phyloP scores from a whole-genome alignment of 2,329 filamentous ascomycete species.

The Scopulariopsis brevicaulis region DNA sequence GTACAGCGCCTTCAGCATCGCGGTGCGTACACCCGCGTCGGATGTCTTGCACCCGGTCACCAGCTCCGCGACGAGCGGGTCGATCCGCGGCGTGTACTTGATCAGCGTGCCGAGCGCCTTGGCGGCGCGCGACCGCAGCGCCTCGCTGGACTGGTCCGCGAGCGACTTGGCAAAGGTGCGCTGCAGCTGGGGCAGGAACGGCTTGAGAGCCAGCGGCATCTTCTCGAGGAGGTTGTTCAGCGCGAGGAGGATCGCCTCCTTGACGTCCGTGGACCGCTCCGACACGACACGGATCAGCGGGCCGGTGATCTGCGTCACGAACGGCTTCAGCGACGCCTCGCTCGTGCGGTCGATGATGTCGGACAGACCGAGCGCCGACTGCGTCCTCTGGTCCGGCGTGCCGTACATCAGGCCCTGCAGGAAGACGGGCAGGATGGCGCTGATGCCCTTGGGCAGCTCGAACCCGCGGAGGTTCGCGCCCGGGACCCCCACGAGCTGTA shows the following conservation, averaged over 20 bases:
- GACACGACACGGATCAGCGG: conserved; percentile 96
- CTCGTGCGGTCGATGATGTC: conserved; percentile 92
- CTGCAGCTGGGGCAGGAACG: conserved; percentile 92
- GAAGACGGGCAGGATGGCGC: conserved; percentile 91
- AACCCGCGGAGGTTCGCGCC: conserved; percentile 83
- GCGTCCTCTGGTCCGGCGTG: conserved; percentile 79
- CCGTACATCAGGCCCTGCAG: conserved; percentile 97
- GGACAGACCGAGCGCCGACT: conserved; percentile 85
- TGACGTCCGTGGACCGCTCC: conserved; percentile 91
- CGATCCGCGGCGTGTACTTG: conserved; percentile 87
- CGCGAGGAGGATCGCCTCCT: conserved; percentile 85
- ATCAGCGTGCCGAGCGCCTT: conserved; percentile 93
- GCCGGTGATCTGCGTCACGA: conserved; percentile 94
- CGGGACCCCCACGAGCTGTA: conserved; percentile 80
- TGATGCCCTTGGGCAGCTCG: conserved; percentile 89
- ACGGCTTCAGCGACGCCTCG: conserved; percentile 78
- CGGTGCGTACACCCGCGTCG: conserved; percentile 78
- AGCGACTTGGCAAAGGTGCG: conserved; percentile 94
- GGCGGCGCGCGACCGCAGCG: conserved; percentile 76
- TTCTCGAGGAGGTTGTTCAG: conserved; percentile 94
- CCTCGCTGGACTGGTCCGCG: conserved; percentile 84
- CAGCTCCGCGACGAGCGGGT: conserved; percentile 83
- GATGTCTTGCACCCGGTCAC: conserved; percentile 91
- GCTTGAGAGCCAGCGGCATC: conserved; percentile 90
- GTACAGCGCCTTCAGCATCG: conserved; percentile 94